Base-by-base conservation (phyloP, 78 protist species). In the Speleostelium caveatum region DNA sequence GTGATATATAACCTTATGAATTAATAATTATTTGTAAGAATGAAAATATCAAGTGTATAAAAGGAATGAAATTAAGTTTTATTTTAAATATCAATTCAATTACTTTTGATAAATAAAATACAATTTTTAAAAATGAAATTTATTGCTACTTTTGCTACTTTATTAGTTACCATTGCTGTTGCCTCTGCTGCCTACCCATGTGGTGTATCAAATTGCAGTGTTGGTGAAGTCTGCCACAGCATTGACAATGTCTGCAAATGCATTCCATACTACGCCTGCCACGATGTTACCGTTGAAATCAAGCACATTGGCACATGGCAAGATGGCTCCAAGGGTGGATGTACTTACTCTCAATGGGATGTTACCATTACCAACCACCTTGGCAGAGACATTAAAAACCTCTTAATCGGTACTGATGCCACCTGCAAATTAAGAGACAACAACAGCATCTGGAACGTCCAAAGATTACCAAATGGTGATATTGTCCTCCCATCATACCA, bases 381-480 rank as follows among this genome's bases (percentile, higher is more conserved):
- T 3, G 22, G 35, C 6, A 61, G 74, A 32, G 63, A 60, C 24
- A 60, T 76, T 35, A 76, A 76, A 63, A 16, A 76, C 12, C 61
- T 76, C 6, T 41, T 12, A 6, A 77, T 61, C 65, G 73, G 30
- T 14, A 49, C 86, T 45, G 86, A 76, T 63, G 22, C 24, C 74
- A 76, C 86, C 22, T 63, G 38, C 21, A 35, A 41, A 26, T 36
- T 62, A 42, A 17, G 86, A 22, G 75, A 76, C n/a, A 24, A 45
- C 12, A 41, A 24, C 12, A 49, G 74, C 30, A 41, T 76, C 33
- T 76, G 86, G 86, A 76, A 76, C 45, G 39, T 76, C 53, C 36
- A 42, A 4, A 62, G 56, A 65, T 24, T 53, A 17, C 53, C 39
- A 19, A 73, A 73, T 36, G 67, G 66, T 17, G 66, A 73, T 24